phyloP scores from a whole-genome alignment of 129 eudicot species.

The Tagetes patula region DNA sequence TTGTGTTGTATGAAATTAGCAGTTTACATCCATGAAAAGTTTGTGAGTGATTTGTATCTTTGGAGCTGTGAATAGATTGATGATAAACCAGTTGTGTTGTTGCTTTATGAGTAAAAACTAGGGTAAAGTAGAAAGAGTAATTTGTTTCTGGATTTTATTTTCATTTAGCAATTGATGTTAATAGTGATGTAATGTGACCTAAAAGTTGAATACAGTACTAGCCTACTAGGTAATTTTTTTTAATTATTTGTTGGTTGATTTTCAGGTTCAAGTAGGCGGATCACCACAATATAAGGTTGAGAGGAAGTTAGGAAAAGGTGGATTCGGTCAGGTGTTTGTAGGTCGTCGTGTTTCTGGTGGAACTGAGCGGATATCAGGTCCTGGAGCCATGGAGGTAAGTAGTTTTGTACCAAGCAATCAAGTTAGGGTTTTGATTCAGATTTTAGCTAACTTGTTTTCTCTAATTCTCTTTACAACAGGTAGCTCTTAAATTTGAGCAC shows the following conservation, averaged over 20 bases:
- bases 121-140: not conserved
- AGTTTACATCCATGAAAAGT: too few species aligned
- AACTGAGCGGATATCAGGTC: constrained; percentile 52
- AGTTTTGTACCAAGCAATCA: constrained; percentile 3
- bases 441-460: not conserved
- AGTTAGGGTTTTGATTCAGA: constrained; percentile 20
- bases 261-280: constrained; percentile 81
- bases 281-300: constrained; percentile 74
- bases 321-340: constrained; percentile 81
- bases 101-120: not conserved
- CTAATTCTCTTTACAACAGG: constrained; percentile 41
- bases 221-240: constrained; percentile 10
- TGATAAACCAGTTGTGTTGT: not conserved
- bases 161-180: not conserved
- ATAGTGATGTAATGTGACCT: constrained; percentile 9
- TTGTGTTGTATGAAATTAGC: too few species aligned
- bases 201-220: not conserved
- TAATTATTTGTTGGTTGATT: constrained; percentile 14
- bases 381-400: constrained; percentile 72
- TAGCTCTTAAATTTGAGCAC: constrained; percentile 83
- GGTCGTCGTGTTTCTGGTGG: constrained; percentile 65
- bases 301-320: constrained; percentile 82
- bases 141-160: constrained; percentile 1
- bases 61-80: not conserved
- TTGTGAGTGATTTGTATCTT: not conserved